Evolutionary conservation across 192 early-diverging fungal genomes (phyloP).

Genomic region (Backusella parvicylindrica): DNA sequence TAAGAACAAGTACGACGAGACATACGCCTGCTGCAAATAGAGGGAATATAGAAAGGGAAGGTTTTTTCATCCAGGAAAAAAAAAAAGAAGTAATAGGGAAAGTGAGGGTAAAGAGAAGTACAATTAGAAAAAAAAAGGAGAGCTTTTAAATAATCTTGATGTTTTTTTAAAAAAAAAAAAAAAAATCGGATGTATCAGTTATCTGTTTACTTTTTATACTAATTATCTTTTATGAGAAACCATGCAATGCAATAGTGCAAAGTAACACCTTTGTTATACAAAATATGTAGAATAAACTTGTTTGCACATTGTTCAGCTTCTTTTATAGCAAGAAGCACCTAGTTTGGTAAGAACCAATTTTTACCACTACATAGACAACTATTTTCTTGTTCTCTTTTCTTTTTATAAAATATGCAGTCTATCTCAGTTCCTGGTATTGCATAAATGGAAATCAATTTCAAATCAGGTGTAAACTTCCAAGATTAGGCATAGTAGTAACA

Average conservation of each 20-base stretch:
- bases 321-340: constrained; percentile 1
- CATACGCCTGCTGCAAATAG: constrained; percentile 11
- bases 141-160: neutral
- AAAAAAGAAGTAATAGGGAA: neutral
- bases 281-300: neutral
- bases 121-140: neutral
- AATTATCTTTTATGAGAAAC: neutral
- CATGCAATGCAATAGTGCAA: neutral
- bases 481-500: neutral
- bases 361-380: neutral
- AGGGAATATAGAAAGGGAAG: constrained; percentile 1
- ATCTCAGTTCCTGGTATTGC: neutral
- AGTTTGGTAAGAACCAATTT: neutral
- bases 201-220: neutral
- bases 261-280: neutral
- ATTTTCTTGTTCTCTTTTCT: neutral
- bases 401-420: neutral
- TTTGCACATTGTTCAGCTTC: neutral
- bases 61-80: constrained; percentile 7
- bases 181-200: neutral
- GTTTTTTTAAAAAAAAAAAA: neutral
- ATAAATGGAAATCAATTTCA: constrained; percentile 6
- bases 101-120: neutral
- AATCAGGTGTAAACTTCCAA: constrained; percentile 8
- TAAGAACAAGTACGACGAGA: constrained; percentile 6